phyloP scores from a whole-genome alignment of 306 rosid species.

The Fagus crenata region DNA sequence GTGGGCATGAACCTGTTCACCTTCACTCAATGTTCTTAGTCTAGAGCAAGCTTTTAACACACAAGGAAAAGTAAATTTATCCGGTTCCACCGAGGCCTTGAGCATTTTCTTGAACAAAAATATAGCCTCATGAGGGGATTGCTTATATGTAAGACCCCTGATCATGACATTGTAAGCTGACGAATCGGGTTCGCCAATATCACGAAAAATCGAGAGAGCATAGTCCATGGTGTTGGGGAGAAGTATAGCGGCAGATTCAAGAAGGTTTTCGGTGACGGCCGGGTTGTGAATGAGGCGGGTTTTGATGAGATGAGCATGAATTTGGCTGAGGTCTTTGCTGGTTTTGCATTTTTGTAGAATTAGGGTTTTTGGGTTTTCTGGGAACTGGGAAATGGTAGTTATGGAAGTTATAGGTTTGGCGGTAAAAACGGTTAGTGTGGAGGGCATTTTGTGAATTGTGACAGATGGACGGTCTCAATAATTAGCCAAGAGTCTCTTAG shows the following conservation, averaged over 20 bases:
- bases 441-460: conserved; percentile 18
- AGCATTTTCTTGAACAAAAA: too few relatives aligned
- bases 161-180: conserved; percentile 54
- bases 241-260: conserved; percentile 56
- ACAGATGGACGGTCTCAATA: not conserved
- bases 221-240: conserved; percentile 51
- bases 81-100: too few relatives aligned
- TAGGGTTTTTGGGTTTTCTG: conserved; percentile 50
- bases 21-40: too few relatives aligned
- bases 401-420: conserved; percentile 33
- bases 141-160: conserved; percentile 44
- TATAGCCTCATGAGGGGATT: conserved; percentile 43
- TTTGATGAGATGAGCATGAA: conserved; percentile 67
- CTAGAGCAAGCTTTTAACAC: too few relatives aligned
- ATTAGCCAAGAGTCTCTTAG: not conserved
- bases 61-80: too few relatives aligned
- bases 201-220: conserved; percentile 50
- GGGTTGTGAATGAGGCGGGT: conserved; percentile 56
- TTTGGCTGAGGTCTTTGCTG: conserved; percentile 48
- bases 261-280: conserved; percentile 43
- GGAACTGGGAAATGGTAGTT: conserved; percentile 23
- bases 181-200: conserved; percentile 33
- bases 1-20: conserved; percentile 50
- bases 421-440: conserved; percentile 31
- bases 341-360: conserved; percentile 52